phyloP scores from a whole-genome alignment of 2,329 filamentous ascomycete genomes.

The Colletotrichum abscissum region DNA sequence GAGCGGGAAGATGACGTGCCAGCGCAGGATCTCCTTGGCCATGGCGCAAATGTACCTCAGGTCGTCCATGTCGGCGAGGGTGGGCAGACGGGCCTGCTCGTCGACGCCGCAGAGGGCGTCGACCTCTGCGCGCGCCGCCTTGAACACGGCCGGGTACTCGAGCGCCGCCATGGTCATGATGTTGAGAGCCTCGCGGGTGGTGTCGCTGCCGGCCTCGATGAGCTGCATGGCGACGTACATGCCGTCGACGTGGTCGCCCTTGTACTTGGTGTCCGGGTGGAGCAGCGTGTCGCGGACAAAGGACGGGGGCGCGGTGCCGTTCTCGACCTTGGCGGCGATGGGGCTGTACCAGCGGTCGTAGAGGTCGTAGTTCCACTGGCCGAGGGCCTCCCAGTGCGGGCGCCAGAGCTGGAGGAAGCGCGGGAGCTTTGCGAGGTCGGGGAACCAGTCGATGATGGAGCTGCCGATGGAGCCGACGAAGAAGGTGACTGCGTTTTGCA shows the following conservation, averaged over 20 bases:
- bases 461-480: constrained; percentile 49
- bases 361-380: constrained; percentile 46
- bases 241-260: constrained; percentile 46
- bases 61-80: constrained; percentile 50
- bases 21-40: constrained; percentile 56
- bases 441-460: constrained; percentile 52
- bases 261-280: constrained; percentile 40
- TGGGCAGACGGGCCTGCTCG: constrained; percentile 50
- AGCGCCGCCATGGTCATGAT: constrained; percentile 44
- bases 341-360: constrained; percentile 49
- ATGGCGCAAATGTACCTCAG: constrained; percentile 51
- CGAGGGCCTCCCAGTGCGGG: constrained; percentile 45
- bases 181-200: constrained; percentile 50
- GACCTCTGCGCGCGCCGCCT: constrained; percentile 52
- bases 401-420: constrained; percentile 47
- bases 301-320: constrained; percentile 45
- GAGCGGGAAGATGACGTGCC: constrained; percentile 53
- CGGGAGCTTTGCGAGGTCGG: constrained; percentile 45
- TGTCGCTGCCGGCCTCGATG: constrained; percentile 57
- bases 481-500: constrained; percentile 47
- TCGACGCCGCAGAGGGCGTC: constrained; percentile 52
- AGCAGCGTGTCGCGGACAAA: constrained; percentile 49
- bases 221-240: constrained; percentile 50
- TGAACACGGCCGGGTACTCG: constrained; percentile 46
- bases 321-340: constrained; percentile 38